These are phyloP conservation scores for Pharus latifolius DNA, from an alignment of 176 grass and related monocot species.

Conservation along the genomic window DNA sequence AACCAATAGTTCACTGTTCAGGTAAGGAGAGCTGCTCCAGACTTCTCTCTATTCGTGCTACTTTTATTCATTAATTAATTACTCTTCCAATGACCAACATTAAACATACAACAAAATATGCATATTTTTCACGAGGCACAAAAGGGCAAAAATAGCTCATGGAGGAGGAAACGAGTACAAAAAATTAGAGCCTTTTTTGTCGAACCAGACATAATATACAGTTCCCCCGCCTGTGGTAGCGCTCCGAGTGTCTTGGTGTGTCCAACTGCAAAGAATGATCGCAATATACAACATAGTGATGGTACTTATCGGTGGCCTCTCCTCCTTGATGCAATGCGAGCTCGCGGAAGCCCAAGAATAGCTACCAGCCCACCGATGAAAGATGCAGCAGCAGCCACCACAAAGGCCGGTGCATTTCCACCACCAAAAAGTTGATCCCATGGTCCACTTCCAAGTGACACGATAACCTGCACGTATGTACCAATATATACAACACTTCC, in stretches of 20 bases:
- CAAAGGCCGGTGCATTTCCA: constrained; percentile 75
- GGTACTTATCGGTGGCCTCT: constrained; percentile 27
- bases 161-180: not conserved
- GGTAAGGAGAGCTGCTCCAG: no score
- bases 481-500: not conserved
- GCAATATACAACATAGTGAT: constrained; percentile 9
- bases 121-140: not conserved
- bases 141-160: constrained; percentile 9
- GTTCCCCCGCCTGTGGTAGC: not conserved
- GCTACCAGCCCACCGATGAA: constrained; percentile 71
- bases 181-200: not conserved
- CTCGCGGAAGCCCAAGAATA: constrained; percentile 68
- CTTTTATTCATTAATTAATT: constrained; percentile 16
- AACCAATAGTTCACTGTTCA: no score
- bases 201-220: not conserved
- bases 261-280: constrained; percentile 31
- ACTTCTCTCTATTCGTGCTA: not conserved
- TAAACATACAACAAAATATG: not conserved
- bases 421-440: constrained; percentile 78
- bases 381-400: constrained; percentile 51
- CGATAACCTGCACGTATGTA: constrained; percentile 44
- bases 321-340: constrained; percentile 32
- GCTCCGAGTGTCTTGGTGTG: not conserved
- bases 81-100: not conserved
- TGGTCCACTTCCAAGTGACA: constrained; percentile 73